Percentiles rank a stretch among this genome's conserved stretches.
phyloP scores from a whole-genome alignment of 2,329 filamentous ascomycete species.

The Dactylellina sp. region DNA sequence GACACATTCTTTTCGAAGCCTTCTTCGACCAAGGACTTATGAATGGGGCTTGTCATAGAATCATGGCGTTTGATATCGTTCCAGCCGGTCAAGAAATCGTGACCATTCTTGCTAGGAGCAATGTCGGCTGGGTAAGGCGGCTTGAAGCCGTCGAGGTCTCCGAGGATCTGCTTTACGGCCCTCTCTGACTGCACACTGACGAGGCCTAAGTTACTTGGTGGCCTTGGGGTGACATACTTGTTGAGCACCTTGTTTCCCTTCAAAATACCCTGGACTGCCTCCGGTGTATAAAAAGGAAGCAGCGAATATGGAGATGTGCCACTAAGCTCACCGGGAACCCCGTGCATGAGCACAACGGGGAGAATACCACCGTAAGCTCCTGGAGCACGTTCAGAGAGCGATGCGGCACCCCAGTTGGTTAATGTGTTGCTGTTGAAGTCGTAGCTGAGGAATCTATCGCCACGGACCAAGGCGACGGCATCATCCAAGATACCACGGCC shows the following conservation, averaged over 20 bases:
- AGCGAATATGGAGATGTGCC: constrained; percentile 48
- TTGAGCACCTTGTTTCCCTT: constrained; percentile 50
- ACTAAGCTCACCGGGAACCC: constrained; percentile 29
- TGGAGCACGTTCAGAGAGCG: constrained; percentile 34
- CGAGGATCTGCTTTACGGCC: constrained; percentile 67
- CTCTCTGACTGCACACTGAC: constrained; percentile 68
- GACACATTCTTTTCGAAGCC: constrained; percentile 65
- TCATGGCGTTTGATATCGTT: constrained; percentile 65
- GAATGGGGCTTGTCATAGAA: constrained; percentile 64
- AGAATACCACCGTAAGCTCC: constrained; percentile 51
- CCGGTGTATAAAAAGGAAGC: constrained; percentile 51
- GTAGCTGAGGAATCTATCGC: constrained; percentile 70
- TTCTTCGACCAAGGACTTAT: constrained; percentile 66
- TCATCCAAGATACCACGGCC: constrained; percentile 71
- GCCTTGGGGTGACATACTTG: constrained; percentile 62
- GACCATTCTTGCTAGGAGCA: constrained; percentile 64
- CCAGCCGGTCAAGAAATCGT: constrained; percentile 67
- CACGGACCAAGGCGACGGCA: constrained; percentile 72
- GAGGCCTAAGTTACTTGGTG: constrained; percentile 64
- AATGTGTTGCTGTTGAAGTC: constrained; percentile 67
- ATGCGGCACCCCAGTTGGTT: constrained; percentile 68
- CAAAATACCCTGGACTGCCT: constrained; percentile 41
- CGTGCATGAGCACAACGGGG: constrained; percentile 49
- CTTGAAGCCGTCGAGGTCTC: constrained; percentile 67
- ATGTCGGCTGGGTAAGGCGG: constrained; percentile 67